Conservation (phyloP, 2,329 filamentous ascomycete species). For the Thelonectria discophora region DNA sequence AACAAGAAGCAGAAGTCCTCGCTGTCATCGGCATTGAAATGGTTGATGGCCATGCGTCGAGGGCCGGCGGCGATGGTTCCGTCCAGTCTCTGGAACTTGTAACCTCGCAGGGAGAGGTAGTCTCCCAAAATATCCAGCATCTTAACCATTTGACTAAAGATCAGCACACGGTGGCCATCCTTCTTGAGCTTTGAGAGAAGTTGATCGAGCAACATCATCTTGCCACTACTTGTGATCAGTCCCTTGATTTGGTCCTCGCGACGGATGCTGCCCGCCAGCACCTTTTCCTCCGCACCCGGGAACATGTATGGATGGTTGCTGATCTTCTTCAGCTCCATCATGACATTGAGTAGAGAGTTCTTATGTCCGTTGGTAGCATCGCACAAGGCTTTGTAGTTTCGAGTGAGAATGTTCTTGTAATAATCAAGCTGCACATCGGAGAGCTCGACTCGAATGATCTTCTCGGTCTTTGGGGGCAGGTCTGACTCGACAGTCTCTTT, state of each 20-base stretch:
- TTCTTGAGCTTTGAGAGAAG: constrained; percentile 92
- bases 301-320: constrained; percentile 99
- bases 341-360: constrained; percentile 94
- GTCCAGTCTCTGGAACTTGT: constrained; percentile 93
- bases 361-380: constrained; percentile 91
- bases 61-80: constrained; percentile 91
- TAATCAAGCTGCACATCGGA: constrained; percentile 97
- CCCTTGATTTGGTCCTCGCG: constrained; percentile 92
- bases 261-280: constrained; percentile 80
- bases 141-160: constrained; percentile 99
- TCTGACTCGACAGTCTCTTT: constrained; percentile 98
- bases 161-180: constrained; percentile 93
- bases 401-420: constrained; percentile 98
- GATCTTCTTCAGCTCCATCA: constrained; percentile 99
- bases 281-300: constrained; percentile 88
- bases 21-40: constrained; percentile 97
- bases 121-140: constrained; percentile 97
- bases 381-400: constrained; percentile 94
- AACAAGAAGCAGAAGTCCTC: constrained; percentile 96
- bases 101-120: constrained; percentile 91
- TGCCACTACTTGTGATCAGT: constrained; percentile 95
- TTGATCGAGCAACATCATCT: constrained; percentile 98
- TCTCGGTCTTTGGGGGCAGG: constrained; percentile 95
- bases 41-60: constrained; percentile 93
- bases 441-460: constrained; percentile 97